A percentile compares a stretch with the other conserved stretches of the same genome.
phyloP scores from a whole-genome alignment of 371 early-diverging fungal genomes.

The Mortierella sp. region DNA sequence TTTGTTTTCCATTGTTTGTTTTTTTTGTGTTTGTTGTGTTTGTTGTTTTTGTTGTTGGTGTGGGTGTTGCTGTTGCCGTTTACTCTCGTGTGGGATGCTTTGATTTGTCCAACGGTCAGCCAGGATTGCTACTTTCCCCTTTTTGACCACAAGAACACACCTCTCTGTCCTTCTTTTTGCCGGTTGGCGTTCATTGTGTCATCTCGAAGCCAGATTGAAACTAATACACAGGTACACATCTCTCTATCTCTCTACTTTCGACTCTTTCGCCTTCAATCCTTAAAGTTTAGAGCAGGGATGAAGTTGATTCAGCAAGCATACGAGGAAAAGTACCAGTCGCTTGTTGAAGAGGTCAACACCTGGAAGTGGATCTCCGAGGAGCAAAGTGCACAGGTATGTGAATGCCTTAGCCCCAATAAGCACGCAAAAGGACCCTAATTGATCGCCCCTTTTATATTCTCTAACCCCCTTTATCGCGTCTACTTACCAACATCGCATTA shows the following conservation, averaged over 20 bases:
- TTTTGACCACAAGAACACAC: neutral
- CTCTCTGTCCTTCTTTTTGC: neutral
- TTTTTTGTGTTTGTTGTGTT: neutral
- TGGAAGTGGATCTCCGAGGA: conserved; percentile 58
- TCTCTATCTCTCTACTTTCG: conserved; percentile 2
- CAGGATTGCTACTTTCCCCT: neutral
- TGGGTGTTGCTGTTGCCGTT: neutral
- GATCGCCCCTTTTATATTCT: neutral
- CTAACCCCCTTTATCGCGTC: neutral
- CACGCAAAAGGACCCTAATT: neutral
- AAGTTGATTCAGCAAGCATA: conserved; percentile 54
- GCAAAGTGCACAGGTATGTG: conserved; percentile 41
- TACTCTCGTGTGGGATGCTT: neutral
- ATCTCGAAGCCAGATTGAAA: neutral
- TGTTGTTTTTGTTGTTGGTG: neutral
- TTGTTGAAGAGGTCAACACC: conserved; percentile 45
- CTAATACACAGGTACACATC: neutral
- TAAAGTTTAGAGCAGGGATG: conserved; percentile 45
- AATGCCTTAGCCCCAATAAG: neutral
- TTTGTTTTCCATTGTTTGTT: neutral
- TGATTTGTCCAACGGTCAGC: conserved; percentile 16
- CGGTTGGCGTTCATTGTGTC: neutral
- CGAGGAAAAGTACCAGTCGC: conserved; percentile 44
- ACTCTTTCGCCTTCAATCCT: neutral
- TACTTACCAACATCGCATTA: neutral